Conservation (phyloP, 2,329 filamentous ascomycete genomes). For the Microsporum canis region DNA sequence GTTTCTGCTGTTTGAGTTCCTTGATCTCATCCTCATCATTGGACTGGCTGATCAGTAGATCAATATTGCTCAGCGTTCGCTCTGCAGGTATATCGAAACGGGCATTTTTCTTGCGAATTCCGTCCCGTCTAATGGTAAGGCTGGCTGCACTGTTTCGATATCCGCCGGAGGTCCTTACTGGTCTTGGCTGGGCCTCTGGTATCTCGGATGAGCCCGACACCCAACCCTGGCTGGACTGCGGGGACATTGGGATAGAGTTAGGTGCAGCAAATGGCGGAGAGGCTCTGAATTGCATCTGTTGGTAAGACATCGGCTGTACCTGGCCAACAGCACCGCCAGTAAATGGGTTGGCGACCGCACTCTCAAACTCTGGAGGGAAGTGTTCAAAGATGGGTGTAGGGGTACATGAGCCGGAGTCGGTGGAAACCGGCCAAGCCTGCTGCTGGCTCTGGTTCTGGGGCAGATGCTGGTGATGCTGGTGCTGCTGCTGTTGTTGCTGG, state of each 20-base stretch:
- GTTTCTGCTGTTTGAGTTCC: constrained; percentile 97
- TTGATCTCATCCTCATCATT: constrained; percentile 80
- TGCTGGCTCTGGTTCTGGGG: constrained; percentile 28
- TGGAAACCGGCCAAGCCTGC: constrained; percentile 52
- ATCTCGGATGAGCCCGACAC: constrained; percentile 38
- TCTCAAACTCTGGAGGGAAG: constrained; percentile 43
- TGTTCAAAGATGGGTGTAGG: constrained; percentile 61
- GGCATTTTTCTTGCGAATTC: constrained; percentile 97
- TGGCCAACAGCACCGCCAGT: constrained; percentile 33
- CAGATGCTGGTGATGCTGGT: constrained; percentile 15
- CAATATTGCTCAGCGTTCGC: constrained; percentile 87
- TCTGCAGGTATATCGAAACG: constrained; percentile 94
- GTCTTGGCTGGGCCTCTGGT: constrained; percentile 41
- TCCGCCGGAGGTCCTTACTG: constrained; percentile 44
- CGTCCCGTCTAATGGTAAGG: constrained; percentile 61
- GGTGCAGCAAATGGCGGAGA: constrained; percentile 38
- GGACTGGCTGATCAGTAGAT: constrained; percentile 77
- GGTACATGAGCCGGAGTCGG: constrained; percentile 59
- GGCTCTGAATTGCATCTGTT: constrained; percentile 34
- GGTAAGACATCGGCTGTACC: constrained; percentile 29
- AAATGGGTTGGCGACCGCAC: constrained; percentile 31
- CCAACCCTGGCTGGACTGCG: constrained; percentile 51
- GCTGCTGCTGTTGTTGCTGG: constrained; percentile 15
- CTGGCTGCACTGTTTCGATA: constrained; percentile 58
- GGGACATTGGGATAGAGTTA: constrained; percentile 46